Base-by-base conservation (phyloP, 2,329 filamentous ascomycete genomes). In the Sporothrix globosa region DNA sequence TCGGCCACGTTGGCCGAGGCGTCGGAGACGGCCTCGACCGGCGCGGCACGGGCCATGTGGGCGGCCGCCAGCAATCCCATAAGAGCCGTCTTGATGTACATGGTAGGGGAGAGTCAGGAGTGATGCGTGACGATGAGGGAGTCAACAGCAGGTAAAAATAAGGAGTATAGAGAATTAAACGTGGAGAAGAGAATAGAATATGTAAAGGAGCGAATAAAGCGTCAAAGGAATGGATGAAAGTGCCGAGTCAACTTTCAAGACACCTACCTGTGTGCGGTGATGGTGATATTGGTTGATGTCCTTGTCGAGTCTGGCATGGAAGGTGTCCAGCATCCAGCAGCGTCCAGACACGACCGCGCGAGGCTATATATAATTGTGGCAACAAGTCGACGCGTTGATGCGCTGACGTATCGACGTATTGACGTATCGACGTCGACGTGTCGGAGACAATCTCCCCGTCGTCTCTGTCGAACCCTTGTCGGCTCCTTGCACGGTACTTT, bases 211-310 rank as follows among this genome's bases (percentile, higher is more conserved):
- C 41, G 5, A 21, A n/a, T 30, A 1, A 48, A 27, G 17, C 17
- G 53, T 39, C 21, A 68, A 67, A 13, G 27, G 67, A 68, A 52
- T 52, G 67, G 67, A 69, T 46, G 68, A 69, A 69, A 69, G 68
- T 53, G 68, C 27, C 24, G 61, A 63, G 30, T 69, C 56, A 44
- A 63, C 68, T 69, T 69, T 69, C 68, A 41, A 27, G 46, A 61
- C 67, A 61, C 67, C 44, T 69, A 69, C 67, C 53, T 60, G 54
- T 27, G 54, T 41, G 30, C 19, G 30, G 54, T 19, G 21, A 17
- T 46, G 58, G 24, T 17, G 46, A 34, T 30, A 19, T 27, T 46
- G 6, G 39, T 46, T 14, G 56, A 41, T 30, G 52, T 17, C 52
- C 21, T 27, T 63, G 58, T 63, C 13, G 34, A 24, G 39, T 24